phyloP scores from a whole-genome alignment of 1,284 basidiomycete species.

The Ceratobasidium theobromae region DNA sequence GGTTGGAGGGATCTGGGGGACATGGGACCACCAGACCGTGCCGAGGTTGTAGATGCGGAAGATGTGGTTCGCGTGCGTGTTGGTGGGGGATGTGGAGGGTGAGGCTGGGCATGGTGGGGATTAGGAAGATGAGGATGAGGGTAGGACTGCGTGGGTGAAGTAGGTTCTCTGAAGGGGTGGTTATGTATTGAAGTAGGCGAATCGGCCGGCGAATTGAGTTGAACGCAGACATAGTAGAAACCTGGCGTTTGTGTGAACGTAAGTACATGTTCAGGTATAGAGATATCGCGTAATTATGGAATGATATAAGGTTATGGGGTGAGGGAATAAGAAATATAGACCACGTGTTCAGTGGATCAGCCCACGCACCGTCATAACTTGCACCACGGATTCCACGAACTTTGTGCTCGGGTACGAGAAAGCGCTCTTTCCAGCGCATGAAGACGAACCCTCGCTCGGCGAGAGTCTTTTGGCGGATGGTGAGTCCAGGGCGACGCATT shows the following conservation, averaged over 20 bases:
- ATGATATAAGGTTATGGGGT: not conserved
- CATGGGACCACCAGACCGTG: slow-evolving; percentile 36
- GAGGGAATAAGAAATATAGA: slow-evolving; percentile 4
- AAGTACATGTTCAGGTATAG: not conserved
- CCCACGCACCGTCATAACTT: slow-evolving; percentile 81
- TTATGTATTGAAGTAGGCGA: slow-evolving; percentile 4
- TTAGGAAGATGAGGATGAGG: not conserved
- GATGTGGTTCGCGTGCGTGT: slow-evolving; percentile 38
- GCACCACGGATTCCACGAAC: slow-evolving; percentile 94
- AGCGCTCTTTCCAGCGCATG: slow-evolving; percentile 97
- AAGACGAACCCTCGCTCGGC: slow-evolving; percentile 57
- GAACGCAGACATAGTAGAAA: slow-evolving; percentile 85
- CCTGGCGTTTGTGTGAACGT: slow-evolving; percentile 48
- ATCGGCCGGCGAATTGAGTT: slow-evolving; percentile 54
- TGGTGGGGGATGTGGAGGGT: slow-evolving; percentile 41
- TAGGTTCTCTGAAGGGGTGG: slow-evolving; percentile 49
- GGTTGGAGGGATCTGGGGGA: slow-evolving; percentile 3
- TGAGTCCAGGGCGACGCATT: slow-evolving; percentile 70
- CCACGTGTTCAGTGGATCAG: slow-evolving; percentile 28
- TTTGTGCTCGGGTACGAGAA: slow-evolving; percentile 90
- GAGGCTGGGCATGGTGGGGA: slow-evolving; percentile 34
- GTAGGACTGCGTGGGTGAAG: slow-evolving; percentile 41
- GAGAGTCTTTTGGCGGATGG: slow-evolving; percentile 55
- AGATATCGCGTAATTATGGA: not conserved
- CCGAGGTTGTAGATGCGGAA: slow-evolving; percentile 25